phyloP scores from a whole-genome alignment of 345 rosid genomes.

The Noccaea bulbosa region DNA sequence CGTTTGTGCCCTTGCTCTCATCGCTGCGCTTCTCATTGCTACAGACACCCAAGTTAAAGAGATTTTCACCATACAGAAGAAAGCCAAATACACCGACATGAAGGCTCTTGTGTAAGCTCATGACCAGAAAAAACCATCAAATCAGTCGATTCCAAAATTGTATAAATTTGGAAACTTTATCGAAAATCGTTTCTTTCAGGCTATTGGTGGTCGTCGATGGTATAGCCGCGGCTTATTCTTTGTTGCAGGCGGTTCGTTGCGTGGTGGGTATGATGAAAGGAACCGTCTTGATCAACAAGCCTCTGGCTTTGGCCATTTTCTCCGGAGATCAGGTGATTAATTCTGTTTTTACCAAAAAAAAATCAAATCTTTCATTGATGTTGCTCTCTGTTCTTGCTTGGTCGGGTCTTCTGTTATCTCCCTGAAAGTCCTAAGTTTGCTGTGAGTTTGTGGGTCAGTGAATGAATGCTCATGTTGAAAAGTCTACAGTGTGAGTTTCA shows the following conservation, averaged over 20 bases:
- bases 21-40: conserved; percentile 69
- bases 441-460: conserved; percentile 18
- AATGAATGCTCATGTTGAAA: conserved; percentile 6
- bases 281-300: conserved; percentile 67
- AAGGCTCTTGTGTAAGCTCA: conserved; percentile 89
- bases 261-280: conserved; percentile 70
- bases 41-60: conserved; percentile 75
- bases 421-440: not conserved
- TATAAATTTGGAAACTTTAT: conserved; percentile 10
- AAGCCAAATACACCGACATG: conserved; percentile 83
- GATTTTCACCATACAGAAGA: conserved; percentile 74
- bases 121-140: not conserved
- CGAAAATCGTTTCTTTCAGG: conserved; percentile 44
- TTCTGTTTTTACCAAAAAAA: not conserved
- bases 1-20: conserved; percentile 63
- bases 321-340: conserved; percentile 82
- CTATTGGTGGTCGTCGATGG: conserved; percentile 80
- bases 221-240: conserved; percentile 74
- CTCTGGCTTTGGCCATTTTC: conserved; percentile 89
- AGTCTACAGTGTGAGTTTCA: not conserved
- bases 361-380: not conserved
- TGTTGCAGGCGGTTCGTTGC: conserved; percentile 76
- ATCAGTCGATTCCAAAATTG: not conserved
- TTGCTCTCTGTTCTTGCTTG: conserved; percentile 30
- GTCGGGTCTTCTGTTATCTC: not conserved